Percentiles rank a stretch among this genome's conserved stretches.
Evolutionary conservation across 495 filamentous ascomycete genomes (phyloP).

Genomic region (Astrocystis sublimbata): DNA sequence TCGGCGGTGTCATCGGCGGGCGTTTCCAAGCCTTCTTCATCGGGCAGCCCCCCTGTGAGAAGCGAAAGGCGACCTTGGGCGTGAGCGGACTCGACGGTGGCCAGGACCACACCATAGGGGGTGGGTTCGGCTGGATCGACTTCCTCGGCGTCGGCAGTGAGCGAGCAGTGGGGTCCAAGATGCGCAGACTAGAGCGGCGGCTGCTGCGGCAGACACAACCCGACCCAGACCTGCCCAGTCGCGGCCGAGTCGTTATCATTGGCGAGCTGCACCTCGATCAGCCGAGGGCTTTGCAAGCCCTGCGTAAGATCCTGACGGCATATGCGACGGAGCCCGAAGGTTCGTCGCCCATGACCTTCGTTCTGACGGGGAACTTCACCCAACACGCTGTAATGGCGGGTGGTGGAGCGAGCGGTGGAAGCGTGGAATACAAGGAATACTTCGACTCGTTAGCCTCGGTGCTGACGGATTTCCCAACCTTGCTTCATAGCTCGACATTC

Average conservation of each 20-base stretch:
- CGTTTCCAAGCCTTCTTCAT: conserved; percentile 87
- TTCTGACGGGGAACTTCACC: conserved; percentile 84
- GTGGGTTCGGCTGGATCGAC: conserved; percentile 94
- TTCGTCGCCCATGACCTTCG: conserved; percentile 71
- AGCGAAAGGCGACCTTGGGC: conserved; percentile 75
- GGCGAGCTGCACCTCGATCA: conserved; percentile 85
- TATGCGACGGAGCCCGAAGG: conserved; percentile 66
- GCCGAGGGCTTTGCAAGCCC: conserved; percentile 70
- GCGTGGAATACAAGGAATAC: conserved; percentile 91
- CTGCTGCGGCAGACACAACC: conserved; percentile 36
- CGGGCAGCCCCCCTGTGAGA: conserved; percentile 86
- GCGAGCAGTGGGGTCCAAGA: conserved; percentile 75
- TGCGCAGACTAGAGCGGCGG: conserved; percentile 71
- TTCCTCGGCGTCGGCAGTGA: conserved; percentile 91
- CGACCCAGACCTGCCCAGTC: conserved; percentile 29
- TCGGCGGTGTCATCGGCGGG: conserved; percentile 86
- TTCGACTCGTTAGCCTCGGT: conserved; percentile 84
- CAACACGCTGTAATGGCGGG: conserved; percentile 70
- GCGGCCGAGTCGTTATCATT: conserved; percentile 66
- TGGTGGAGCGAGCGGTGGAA: conserved; percentile 64
- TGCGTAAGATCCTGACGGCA: conserved; percentile 69
- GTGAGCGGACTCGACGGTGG: conserved; percentile 55
- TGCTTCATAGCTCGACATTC: conserved; percentile 79
- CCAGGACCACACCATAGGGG: conserved; percentile 63
- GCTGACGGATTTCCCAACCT: conserved; percentile 79